Base-by-base conservation (phyloP, 2,329 filamentous ascomycete genomes). In the Escovopsis sp. region DNA sequence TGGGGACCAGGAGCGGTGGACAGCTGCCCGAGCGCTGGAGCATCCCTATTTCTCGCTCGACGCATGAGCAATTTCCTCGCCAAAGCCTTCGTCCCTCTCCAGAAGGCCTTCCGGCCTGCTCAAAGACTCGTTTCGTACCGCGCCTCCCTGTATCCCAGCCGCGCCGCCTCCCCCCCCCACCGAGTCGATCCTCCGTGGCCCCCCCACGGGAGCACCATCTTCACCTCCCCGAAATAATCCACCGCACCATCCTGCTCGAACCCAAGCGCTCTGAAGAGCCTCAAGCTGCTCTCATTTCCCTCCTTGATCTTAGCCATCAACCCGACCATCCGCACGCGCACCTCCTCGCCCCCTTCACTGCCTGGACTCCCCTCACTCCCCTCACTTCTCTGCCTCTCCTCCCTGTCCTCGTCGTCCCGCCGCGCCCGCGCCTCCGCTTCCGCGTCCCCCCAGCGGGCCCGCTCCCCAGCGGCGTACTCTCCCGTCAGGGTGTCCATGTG, bases 191-290 rank as follows among this genome's bases (percentile, higher is more conserved):
- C n/a, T n/a, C n/a, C n/a, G n/a, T n/a, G n/a, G n/a, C n/a, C n/a
- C n/a, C n/a, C 45, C 53, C 54, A 57, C 15, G 43, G 40, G 27
- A 69, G 48, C 7, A 65, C 57, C 54, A 75, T 53, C 40, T 62
- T 59, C n/a, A 75, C 50, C 54, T 76, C 71, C 1, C 68, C 70
- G 55, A 76, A 75, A 45, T 75, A 75, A 45, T 75, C 70, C 35
- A 67, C 64, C 3, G 49, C 58, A 0, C 68, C 70, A n/a, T 54
- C 50, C 49, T 68, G 63, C 41, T 43, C 44, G 39, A 75, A 76
- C 0, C 69, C 70, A 33, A 74, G 47, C 25, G 61, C 56, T 41
- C 48, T 50, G 42, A 76, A 76, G 32, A 76, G 49, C 19, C 56
- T 56, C 15, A 67, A 60, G 40, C 70, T 75, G 1, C 56, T 59